Evolutionary conservation across 345 rosid genomes (phyloP), one percentile per base, ranked within the genome.

Genomic region (Eucalyptus fibrosa): DNA sequence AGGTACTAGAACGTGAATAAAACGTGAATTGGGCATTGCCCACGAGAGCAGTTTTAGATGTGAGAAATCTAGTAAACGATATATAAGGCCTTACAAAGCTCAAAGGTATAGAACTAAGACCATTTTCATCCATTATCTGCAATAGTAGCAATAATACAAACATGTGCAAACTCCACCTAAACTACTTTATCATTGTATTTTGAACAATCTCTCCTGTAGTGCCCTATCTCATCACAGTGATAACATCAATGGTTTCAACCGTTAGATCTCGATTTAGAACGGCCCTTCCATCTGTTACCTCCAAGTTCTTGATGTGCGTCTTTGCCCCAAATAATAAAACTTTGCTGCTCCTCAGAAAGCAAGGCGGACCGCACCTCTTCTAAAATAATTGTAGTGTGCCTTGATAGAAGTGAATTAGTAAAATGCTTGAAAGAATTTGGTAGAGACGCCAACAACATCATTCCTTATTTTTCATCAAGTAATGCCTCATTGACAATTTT

Each of bases 221-320:
- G 45, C 15, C 82, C 47, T 37, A 77, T 7, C 47, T 77, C 28
- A 12, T 77, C 7, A 1, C 1, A 18, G 3, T 72, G 45, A 19
- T 34, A 34, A 37, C 28, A 37, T 72, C 2, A 2, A 72, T 10
- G 26, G 4, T 72, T 37, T 5, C 15, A 2, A 37, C 12, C 0
- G 1, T 37, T 72, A 6, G 8, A 37, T 11, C 82, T 72, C 15
- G 4, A 72, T 77, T 37, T 77, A 77, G 8, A 37, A 77, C 2
- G 8, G 1, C 15, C 42, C 83, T 77, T 77, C 47, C 15, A 21
- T 37, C 2, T 11, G 2, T 77, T 23, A 77, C 28, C 47, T 37
- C 14, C 15, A 37, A 7, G 14, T 44, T 37, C 14, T 19, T 0
- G 2, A 3, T 21, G 45, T 77, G 26, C 1, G 1, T 72, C 44